Evolutionary conservation across 495 filamentous ascomycete genomes (phyloP).

Genomic region (Daldinia caldariorum): DNA sequence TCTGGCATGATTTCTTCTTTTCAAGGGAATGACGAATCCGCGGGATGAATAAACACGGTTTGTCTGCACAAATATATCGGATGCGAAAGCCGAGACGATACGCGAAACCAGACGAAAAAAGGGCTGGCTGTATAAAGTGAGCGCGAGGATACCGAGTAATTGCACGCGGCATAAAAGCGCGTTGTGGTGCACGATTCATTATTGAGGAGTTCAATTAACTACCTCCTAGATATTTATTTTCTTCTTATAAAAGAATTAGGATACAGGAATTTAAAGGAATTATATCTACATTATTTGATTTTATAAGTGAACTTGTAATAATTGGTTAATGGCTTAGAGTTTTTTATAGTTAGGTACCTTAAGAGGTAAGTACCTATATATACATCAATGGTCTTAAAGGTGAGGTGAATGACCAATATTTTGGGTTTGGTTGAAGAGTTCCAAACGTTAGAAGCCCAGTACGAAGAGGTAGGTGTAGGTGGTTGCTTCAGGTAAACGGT

Average conservation of each 20-base stretch:
- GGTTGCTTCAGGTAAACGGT: too few species aligned
- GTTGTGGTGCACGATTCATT: constrained; percentile 7
- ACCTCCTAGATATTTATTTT: constrained; percentile 21
- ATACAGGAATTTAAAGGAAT: constrained; percentile 5
- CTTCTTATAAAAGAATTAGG: constrained; percentile 3
- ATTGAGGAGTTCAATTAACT: constrained; percentile 2
- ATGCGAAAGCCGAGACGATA: constrained; percentile 7
- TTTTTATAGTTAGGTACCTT: too few species aligned
- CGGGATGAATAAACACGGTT: constrained; percentile 20
- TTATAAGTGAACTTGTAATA: neutral
- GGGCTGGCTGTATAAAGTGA: constrained; percentile 29
- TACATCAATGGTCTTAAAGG: too few species aligned
- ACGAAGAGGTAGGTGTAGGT: too few species aligned
- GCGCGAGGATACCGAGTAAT: constrained; percentile 23
- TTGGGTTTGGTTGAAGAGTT: too few species aligned
- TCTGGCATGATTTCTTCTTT: constrained; percentile 21
- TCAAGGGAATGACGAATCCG: constrained; percentile 33
- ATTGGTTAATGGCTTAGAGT: too few species aligned
- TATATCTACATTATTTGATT: neutral
- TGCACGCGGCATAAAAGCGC: constrained; percentile 9
- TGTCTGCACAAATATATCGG: constrained; percentile 20
- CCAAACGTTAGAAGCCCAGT: too few species aligned
- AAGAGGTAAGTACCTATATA: too few species aligned
- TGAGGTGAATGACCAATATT: too few species aligned
- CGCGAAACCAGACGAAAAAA: neutral